Base-by-base conservation (phyloP, 1,284 basidiomycete species). In the Coniferiporia weirii region DNA sequence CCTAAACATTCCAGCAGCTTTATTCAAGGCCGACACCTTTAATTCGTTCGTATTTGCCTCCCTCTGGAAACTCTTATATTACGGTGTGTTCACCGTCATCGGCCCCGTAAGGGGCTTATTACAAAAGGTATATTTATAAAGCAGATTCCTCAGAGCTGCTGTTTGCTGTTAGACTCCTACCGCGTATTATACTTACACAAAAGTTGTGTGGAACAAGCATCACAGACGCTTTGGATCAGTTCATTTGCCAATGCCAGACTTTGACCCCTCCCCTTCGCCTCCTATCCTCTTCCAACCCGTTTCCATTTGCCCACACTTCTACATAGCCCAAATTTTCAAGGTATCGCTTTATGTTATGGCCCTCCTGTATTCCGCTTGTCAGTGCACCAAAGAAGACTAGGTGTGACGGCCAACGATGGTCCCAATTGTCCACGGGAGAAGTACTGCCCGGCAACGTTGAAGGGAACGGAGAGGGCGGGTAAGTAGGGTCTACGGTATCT, bases 271-370 rank as follows among this genome's bases (percentile, higher is more conserved):
- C 95, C 61, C 82, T 84, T 61, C 95, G 78, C 59, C 83, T 76
- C 52, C 70, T 62, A 64, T 98, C 95, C 56, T 92, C 94, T 71
- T 97, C 95, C 78, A 87, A 91, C 19, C 84, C 81, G 65, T 88
- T 83, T 65, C 88, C 89, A 10, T 74, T 76, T 35, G 75, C 73
- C 83, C 82, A 86, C 0, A 84, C 77, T 68, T 89, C 82, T 15
- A 57, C 56, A 67, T 96, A 98, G 1, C 89, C 89, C 50, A 79
- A 76, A 17, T 67, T 66, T 36, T 69, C 65, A 48, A 98, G 71
- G 17, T 87, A 56, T 4, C 72, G 66, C 52, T 72, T 68, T 1
- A 93, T 76, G 0, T 76, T 78, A n/a, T 19, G 27, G 2, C 60
- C 60, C 10, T 52, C 52, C 17, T 38, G 32, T 6, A 76, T 70